Percentiles rank a stretch among this genome's conserved stretches.
Conservation (phyloP, 768 basidiomycete genomes). For the Pleurotus tuoliensis region DNA sequence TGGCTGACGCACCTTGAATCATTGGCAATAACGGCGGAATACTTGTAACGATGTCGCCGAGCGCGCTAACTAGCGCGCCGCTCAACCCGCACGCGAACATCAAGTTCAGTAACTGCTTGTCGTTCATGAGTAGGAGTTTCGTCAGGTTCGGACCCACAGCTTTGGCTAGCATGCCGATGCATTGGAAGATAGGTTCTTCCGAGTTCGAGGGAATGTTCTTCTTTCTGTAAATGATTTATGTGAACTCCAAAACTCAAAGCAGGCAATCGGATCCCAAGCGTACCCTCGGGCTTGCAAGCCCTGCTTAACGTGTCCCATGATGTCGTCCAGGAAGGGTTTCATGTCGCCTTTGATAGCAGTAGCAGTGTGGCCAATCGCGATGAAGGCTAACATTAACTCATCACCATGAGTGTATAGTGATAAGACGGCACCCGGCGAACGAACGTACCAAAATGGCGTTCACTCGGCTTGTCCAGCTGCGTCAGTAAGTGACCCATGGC, state of each 20-base stretch:
- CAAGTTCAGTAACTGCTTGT: constrained; percentile 62
- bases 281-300: constrained; percentile 88
- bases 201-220: constrained; percentile 75
- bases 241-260: not conserved
- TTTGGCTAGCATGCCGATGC: constrained; percentile 91
- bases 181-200: constrained; percentile 96
- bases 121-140: constrained; percentile 65
- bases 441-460: constrained; percentile 76
- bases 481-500: constrained; percentile 89
- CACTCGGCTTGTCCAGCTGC: constrained; percentile 84
- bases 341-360: constrained; percentile 89
- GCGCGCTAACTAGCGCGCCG: constrained; percentile 80
- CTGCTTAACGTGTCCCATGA: constrained; percentile 84
- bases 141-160: constrained; percentile 96
- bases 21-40: constrained; percentile 89
- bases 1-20: constrained; percentile 67
- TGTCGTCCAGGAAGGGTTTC: constrained; percentile 91
- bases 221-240: constrained; percentile 36
- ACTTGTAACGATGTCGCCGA: constrained; percentile 78
- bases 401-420: not conserved
- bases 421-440: not conserved
- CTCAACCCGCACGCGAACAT: constrained; percentile 95
- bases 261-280: constrained; percentile 7
- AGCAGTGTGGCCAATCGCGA: constrained; percentile 95
- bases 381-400: constrained; percentile 59